phyloP scores from a whole-genome alignment of 805 yeast species.

The Saturnispora bothae region DNA sequence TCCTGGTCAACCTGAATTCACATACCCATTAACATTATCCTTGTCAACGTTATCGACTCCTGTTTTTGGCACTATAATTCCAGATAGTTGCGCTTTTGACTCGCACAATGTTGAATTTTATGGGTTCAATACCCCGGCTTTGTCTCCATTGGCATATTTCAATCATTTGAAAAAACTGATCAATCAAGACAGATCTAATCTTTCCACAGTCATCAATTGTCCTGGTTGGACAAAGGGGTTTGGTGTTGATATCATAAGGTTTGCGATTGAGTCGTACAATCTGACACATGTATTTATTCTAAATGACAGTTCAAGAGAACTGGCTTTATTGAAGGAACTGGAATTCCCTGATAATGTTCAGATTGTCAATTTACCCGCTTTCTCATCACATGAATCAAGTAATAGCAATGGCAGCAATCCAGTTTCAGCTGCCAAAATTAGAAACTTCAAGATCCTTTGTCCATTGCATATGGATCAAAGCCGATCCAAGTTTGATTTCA shows the following conservation, averaged over 20 bases:
- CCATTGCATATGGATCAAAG: constrained; percentile 36
- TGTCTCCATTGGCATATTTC: constrained; percentile 49
- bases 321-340: constrained; percentile 20
- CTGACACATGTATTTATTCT: constrained; percentile 54
- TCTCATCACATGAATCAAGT: constrained; percentile 15
- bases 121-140: constrained; percentile 63
- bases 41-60: constrained; percentile 29
- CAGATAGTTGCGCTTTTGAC: constrained; percentile 19
- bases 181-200: constrained; percentile 15
- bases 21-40: constrained; percentile 63
- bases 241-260: constrained; percentile 56
- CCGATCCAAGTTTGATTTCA: constrained; percentile 28
- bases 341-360: constrained; percentile 6
- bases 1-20: constrained; percentile 81
- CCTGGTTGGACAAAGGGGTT: constrained; percentile 92
- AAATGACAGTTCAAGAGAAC: constrained; percentile 13
- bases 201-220: constrained; percentile 45
- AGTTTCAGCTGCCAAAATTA: constrained; percentile 41
- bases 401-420: constrained; percentile 39
- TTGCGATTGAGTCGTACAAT: constrained; percentile 32
- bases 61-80: constrained; percentile 27
- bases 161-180: constrained; percentile 33
- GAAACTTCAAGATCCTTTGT: constrained; percentile 40
- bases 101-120: constrained; percentile 28
- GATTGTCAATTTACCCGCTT: constrained; percentile 10